Conservation (phyloP, 371 early-diverging fungal species). For the Rhizopus sp. region DNA sequence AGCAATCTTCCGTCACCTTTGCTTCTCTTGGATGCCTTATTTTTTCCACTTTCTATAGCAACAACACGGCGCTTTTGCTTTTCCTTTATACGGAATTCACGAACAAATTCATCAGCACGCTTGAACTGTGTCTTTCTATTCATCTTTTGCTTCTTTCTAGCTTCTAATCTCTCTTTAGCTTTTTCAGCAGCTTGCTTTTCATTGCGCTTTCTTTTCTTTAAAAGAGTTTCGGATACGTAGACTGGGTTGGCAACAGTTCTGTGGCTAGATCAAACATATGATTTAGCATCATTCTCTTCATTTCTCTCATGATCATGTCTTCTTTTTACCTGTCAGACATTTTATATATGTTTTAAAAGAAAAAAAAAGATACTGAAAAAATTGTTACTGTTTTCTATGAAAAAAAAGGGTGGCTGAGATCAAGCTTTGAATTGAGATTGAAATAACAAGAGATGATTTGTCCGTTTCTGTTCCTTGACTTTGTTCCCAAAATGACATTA, state of each 20-base stretch:
- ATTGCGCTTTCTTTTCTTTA: slow-evolving; percentile 94
- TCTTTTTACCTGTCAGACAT: slow-evolving; percentile 26
- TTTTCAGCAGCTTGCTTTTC: slow-evolving; percentile 83
- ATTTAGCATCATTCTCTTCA: background rate
- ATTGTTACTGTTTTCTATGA: too few species aligned
- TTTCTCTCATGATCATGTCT: background rate
- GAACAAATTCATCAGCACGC: slow-evolving; percentile 94
- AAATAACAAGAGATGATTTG: too few species aligned
- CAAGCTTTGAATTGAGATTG: too few species aligned
- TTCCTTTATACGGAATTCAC: slow-evolving; percentile 87
- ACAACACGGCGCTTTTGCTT: slow-evolving; percentile 81
- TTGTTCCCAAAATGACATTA: too few species aligned
- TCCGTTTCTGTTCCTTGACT: too few species aligned
- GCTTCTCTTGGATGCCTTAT: slow-evolving; percentile 81
- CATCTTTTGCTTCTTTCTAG: slow-evolving; percentile 47
- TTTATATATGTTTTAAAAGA: too few species aligned
- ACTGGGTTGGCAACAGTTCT: slow-evolving; percentile 27
- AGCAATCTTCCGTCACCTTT: slow-evolving; percentile 92
- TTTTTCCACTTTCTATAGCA: slow-evolving; percentile 75
- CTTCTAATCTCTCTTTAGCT: slow-evolving; percentile 56
- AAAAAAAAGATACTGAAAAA: too few species aligned
- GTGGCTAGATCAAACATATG: slow-evolving; percentile 10
- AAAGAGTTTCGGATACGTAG: slow-evolving; percentile 86
- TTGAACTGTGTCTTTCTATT: slow-evolving; percentile 79
- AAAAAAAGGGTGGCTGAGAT: background rate